Percentiles rank a stretch among this genome's conserved stretches.
phyloP scores from a whole-genome alignment of 2,329 filamentous ascomycete species.

The Hirsutella thompsonii region DNA sequence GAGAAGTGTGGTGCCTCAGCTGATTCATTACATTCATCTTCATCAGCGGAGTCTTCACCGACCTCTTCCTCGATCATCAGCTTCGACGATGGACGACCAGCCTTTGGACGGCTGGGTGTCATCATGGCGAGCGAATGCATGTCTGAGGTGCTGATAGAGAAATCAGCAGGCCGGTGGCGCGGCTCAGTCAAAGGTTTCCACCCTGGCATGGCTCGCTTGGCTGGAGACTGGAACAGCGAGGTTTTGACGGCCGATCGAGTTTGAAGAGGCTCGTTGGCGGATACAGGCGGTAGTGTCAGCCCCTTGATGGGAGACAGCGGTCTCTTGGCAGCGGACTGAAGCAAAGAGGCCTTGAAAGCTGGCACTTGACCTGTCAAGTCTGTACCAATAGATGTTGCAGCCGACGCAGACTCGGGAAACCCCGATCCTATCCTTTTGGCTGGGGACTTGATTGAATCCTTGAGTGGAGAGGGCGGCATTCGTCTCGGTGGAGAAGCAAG shows the following conservation, averaged over 20 bases:
- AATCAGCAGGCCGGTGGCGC: constrained; percentile 7
- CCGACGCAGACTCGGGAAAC: constrained; percentile 18
- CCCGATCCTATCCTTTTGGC: constrained; percentile 29
- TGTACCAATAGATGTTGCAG: constrained; percentile 12
- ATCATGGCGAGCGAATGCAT: constrained; percentile 23
- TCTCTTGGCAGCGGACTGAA: constrained; percentile 39
- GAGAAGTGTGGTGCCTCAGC: constrained; percentile 26
- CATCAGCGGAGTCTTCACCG: constrained; percentile 10
- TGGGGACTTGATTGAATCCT: constrained; percentile 42
- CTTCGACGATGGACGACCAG: constrained; percentile 20
- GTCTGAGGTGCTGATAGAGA: constrained; percentile 16
- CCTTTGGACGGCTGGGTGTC: constrained; percentile 13
- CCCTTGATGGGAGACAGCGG: constrained; percentile 30
- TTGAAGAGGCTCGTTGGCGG: constrained; percentile 13
- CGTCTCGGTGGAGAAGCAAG: constrained; percentile 44
- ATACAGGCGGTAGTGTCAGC: constrained; percentile 12
- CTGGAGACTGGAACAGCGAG: constrained; percentile 38
- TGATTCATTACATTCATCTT: constrained; percentile 20
- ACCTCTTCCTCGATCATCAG: constrained; percentile 22
- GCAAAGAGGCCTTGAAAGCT: constrained; percentile 25
- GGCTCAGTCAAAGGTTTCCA: constrained; percentile 19
- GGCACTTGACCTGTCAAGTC: constrained; percentile 11
- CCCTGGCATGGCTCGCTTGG: constrained; percentile 28
- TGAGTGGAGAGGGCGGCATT: constrained; percentile 36
- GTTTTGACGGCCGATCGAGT: constrained; percentile 29